Conservation (phyloP, 441 rosid genomes). For the Gossypium aridum region DNA sequence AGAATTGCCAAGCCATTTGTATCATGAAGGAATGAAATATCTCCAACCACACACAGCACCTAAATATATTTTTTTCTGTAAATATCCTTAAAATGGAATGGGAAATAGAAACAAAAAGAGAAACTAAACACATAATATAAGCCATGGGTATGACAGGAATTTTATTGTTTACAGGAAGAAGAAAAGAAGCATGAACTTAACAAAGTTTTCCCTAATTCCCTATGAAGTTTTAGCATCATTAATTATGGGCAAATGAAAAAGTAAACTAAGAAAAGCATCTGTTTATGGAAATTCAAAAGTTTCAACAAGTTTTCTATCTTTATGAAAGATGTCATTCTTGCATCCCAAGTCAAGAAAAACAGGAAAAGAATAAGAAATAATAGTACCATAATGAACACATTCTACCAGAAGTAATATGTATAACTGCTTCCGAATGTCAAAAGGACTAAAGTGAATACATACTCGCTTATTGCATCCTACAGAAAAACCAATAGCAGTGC, state of each 20-base stretch:
- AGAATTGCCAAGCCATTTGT: slow-evolving; percentile 89
- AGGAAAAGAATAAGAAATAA: neutral
- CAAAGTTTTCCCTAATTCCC: neutral
- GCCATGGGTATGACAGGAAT: neutral
- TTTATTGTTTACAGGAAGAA: neutral
- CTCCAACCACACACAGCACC: slow-evolving; percentile 86
- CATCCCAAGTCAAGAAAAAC: neutral
- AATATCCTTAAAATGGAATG: slow-evolving; percentile 4
- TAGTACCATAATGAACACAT: neutral
- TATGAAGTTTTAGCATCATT: neutral
- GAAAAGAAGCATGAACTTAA: neutral
- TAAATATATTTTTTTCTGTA: slow-evolving; percentile 15
- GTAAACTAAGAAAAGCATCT: neutral
- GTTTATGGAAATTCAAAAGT: slow-evolving; percentile 1
- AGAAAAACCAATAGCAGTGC: slow-evolving; percentile 91
- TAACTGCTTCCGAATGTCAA: slow-evolving; percentile 1
- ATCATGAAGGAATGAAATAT: slow-evolving; percentile 95
- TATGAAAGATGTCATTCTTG: slow-evolving; percentile 1
- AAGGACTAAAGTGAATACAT: slow-evolving; percentile 20
- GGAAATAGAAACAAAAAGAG: neutral
- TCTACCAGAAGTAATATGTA: neutral
- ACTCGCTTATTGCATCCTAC: slow-evolving; percentile 80
- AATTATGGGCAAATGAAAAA: neutral
- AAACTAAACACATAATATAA: neutral
- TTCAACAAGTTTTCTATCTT: neutral